Conservation (phyloP, 257 asterid species). For the Datura wrightii region DNA sequence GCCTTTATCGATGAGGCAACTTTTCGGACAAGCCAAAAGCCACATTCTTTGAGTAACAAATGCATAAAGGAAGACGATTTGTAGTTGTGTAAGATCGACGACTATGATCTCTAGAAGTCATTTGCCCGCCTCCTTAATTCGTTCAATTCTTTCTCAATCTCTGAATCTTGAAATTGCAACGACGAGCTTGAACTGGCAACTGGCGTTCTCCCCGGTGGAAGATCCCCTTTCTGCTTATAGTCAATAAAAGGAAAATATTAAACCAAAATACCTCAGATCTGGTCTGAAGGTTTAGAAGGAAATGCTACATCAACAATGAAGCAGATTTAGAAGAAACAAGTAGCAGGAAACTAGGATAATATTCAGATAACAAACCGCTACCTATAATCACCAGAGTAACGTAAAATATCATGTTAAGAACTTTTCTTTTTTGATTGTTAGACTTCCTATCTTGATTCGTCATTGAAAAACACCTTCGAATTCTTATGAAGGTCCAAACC, state of each 20-base stretch:
- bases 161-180: conserved; percentile 78
- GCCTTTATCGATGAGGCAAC: conserved; percentile 22
- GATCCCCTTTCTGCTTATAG: conserved; percentile 82
- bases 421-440: no score
- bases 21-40: background rate
- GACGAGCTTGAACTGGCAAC: conserved; percentile 51
- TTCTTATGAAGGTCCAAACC: background rate
- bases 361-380: background rate
- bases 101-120: conserved; percentile 52
- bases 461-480: background rate
- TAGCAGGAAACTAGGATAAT: background rate
- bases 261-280: background rate
- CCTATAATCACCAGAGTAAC: background rate
- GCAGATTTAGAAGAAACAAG: background rate
- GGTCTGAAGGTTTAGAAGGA: background rate
- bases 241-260: conserved; percentile 13
- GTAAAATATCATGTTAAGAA: background rate
- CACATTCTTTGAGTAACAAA: background rate
- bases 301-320: background rate
- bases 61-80: background rate
- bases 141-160: conserved; percentile 86
- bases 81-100: background rate
- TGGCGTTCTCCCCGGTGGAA: conserved; percentile 84
- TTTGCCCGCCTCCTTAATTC: conserved; percentile 80
- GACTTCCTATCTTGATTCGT: background rate